These are phyloP conservation scores for Crataegus laevigata DNA, from an alignment of 306 rosid species.

Conservation along the genomic window DNA sequence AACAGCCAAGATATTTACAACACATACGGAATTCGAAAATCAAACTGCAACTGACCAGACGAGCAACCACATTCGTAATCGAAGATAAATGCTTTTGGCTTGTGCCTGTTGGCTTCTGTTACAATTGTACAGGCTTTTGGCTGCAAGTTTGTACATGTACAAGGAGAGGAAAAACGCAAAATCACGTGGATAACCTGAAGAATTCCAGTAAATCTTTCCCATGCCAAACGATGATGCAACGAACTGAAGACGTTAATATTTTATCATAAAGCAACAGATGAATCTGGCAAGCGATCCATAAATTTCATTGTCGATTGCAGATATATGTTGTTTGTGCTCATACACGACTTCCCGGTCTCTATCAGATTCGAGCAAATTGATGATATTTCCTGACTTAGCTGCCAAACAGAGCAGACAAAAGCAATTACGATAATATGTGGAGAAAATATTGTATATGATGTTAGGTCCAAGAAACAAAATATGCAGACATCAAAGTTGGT, in stretches of 20 bases:
- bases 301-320: conserved; percentile 50
- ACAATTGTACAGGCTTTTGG: not conserved
- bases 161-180: not conserved
- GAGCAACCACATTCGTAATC: no score
- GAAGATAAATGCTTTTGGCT: no score
- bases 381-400: conserved; percentile 42
- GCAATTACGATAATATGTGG: not conserved
- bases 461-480: not conserved
- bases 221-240: not conserved
- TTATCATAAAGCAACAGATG: not conserved
- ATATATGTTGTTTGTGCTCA: conserved; percentile 44
- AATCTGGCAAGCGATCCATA: conserved; percentile 29
- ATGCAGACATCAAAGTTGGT: not conserved
- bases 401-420: conserved; percentile 22
- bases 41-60: no score
- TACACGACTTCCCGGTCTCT: conserved; percentile 64
- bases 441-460: not conserved
- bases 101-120: no score
- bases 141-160: not conserved
- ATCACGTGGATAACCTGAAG: not conserved
- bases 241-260: not conserved
- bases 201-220: not conserved
- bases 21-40: no score
- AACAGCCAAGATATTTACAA: no score
- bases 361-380: conserved; percentile 52